Percentiles rank a stretch among this genome's conserved stretches.
phyloP scores from a whole-genome alignment of 352 stramenopile genomes.

The Globisporangium takayamanum region DNA sequence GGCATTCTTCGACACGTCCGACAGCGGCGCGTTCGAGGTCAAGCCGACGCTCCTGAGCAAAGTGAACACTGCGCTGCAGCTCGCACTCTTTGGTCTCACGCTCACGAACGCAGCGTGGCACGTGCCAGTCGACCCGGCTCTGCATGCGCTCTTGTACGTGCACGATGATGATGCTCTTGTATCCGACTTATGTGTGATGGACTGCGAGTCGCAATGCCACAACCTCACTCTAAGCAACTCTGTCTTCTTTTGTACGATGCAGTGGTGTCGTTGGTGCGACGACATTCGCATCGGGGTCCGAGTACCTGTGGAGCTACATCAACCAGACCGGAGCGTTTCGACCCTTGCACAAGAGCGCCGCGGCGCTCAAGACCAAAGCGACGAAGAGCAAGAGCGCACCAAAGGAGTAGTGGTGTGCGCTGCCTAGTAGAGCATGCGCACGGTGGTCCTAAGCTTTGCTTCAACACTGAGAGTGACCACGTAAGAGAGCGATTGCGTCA shows the following conservation, averaged over 20 bases:
- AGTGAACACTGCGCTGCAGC: constrained; percentile 74
- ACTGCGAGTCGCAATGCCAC: background rate
- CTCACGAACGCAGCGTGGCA: constrained; percentile 73
- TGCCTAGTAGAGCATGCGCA: too few species aligned
- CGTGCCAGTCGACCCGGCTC: constrained; percentile 43
- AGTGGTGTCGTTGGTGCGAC: constrained; percentile 65
- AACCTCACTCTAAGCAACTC: background rate
- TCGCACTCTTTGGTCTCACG: constrained; percentile 63
- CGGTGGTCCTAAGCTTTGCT: too few species aligned
- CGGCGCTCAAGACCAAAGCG: constrained; percentile 7
- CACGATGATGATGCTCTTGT: background rate
- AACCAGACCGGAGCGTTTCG: constrained; percentile 65
- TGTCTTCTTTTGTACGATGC: constrained; percentile 2
- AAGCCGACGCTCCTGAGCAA: constrained; percentile 70
- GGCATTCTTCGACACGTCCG: constrained; percentile 75
- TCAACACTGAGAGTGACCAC: too few species aligned
- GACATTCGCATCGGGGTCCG: constrained; percentile 66
- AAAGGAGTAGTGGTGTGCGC: too few species aligned
- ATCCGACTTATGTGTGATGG: background rate
- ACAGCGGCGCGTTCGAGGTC: constrained; percentile 66
- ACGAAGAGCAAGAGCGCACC: too few species aligned
- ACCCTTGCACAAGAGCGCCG: constrained; percentile 30
- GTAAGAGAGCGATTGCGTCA: too few species aligned
- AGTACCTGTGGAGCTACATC: constrained; percentile 73
- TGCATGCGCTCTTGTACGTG: constrained; percentile 65